phyloP scores from a whole-genome alignment of 73 alveolate genomes.

The Blepharisma stoltei region DNA sequence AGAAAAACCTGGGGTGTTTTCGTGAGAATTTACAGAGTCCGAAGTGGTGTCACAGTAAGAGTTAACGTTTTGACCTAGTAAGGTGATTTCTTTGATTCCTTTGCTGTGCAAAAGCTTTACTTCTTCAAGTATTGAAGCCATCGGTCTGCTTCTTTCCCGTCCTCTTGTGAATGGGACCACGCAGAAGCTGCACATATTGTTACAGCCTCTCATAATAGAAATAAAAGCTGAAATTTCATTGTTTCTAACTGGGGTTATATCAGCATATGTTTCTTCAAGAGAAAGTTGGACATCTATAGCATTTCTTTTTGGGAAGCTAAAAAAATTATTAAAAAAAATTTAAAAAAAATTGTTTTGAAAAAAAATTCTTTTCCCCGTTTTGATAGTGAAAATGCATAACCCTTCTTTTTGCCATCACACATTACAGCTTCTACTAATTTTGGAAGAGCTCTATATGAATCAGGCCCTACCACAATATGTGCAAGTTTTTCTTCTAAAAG shows the following conservation, averaged over 20 bases:
- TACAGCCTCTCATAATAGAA: conserved; percentile 92
- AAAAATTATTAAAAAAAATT: conserved; percentile 18
- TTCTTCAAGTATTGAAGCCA: conserved; percentile 60
- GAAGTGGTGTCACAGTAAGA: conserved; percentile 61
- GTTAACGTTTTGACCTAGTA: conserved; percentile 85
- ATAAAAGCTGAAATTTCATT: conserved; percentile 61
- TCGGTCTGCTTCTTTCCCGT: conserved; percentile 76
- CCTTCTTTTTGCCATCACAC: conserved; percentile 38
- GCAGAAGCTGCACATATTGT: conserved; percentile 89
- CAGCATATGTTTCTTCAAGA: conserved; percentile 84
- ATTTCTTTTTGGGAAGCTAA: too few relatives aligned
- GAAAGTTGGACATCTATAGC: conserved; percentile 71
- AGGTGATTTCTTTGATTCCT: conserved; percentile 78
- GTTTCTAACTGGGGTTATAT: conserved; percentile 61
- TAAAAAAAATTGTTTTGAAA: conserved; percentile 1
- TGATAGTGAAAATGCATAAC: too few relatives aligned
- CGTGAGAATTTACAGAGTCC: conserved; percentile 52
- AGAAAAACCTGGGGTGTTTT: conserved; percentile 70
- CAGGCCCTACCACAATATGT: conserved; percentile 85
- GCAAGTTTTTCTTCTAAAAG: conserved; percentile 55
- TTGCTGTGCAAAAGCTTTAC: conserved; percentile 54
- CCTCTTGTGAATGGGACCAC: conserved; percentile 92
- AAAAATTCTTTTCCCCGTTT: neutral
- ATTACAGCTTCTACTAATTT: conserved; percentile 42
- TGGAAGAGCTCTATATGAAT: conserved; percentile 76